Conservation (phyloP, 1,284 basidiomycete species). For the Fomes fomentarius region DNA sequence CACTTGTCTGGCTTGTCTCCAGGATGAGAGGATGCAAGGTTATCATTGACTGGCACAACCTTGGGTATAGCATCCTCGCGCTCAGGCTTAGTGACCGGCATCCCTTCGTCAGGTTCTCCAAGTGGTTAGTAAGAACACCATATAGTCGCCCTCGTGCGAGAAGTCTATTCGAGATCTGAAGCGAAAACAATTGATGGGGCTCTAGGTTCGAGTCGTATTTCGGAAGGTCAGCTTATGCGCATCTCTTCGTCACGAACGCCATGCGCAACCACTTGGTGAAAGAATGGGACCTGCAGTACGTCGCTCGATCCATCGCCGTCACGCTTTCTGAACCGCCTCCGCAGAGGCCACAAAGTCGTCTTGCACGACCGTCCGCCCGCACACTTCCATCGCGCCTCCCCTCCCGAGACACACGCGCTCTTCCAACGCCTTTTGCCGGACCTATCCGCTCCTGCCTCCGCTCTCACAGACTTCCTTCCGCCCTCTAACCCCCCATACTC, state of each 20-base stretch:
- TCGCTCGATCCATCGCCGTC: slow-evolving; percentile 14
- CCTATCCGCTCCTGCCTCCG: slow-evolving; percentile 31
- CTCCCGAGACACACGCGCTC: slow-evolving; percentile 76
- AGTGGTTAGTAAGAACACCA: slow-evolving; percentile 62
- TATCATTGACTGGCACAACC: slow-evolving; percentile 99
- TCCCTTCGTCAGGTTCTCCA: slow-evolving; percentile 74
- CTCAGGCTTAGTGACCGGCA: slow-evolving; percentile 75
- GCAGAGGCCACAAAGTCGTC: slow-evolving; percentile 77
- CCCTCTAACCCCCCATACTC: slow-evolving; percentile 52
- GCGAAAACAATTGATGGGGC: neutral
- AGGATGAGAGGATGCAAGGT: slow-evolving; percentile 76
- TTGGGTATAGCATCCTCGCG: slow-evolving; percentile 92
- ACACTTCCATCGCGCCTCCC: slow-evolving; percentile 73
- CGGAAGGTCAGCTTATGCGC: slow-evolving; percentile 82
- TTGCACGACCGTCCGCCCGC: slow-evolving; percentile 88
- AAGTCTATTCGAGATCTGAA: no score
- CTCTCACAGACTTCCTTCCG: slow-evolving; percentile 46
- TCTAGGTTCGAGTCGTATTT: slow-evolving; percentile 82
- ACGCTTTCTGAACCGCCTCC: neutral
- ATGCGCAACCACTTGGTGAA: slow-evolving; percentile 76
- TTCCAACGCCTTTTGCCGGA: slow-evolving; percentile 54
- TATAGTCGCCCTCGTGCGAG: no score
- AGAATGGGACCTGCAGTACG: slow-evolving; percentile 81
- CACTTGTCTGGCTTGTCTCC: slow-evolving; percentile 79
- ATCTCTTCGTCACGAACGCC: slow-evolving; percentile 92